These are phyloP conservation scores for Cladophialophora bantiana DNA, from an alignment of 2,329 filamentous ascomycete species.

Conservation along the genomic window DNA sequence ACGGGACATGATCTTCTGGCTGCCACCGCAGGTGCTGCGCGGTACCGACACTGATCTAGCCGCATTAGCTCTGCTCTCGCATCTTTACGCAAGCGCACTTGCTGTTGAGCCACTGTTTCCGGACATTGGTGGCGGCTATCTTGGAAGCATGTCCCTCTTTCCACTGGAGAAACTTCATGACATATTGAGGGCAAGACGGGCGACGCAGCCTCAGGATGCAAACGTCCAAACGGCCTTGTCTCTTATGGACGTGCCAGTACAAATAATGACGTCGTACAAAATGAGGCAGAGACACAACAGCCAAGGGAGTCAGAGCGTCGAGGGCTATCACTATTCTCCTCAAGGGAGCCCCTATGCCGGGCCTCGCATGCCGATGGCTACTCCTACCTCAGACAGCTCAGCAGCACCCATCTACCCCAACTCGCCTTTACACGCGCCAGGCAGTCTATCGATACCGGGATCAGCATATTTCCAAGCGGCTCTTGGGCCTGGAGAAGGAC, in stretches of 20 bases:
- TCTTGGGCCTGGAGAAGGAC: slow-evolving; percentile 40
- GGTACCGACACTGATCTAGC: slow-evolving; percentile 76
- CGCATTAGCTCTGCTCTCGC: slow-evolving; percentile 81
- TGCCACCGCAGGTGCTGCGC: slow-evolving; percentile 83
- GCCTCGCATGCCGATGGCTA: slow-evolving; percentile 29
- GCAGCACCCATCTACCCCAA: slow-evolving; percentile 46
- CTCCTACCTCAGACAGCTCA: slow-evolving; percentile 29
- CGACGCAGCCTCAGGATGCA: slow-evolving; percentile 63
- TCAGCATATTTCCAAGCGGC: slow-evolving; percentile 45
- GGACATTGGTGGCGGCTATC: slow-evolving; percentile 87
- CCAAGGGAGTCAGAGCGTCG: slow-evolving; percentile 27
- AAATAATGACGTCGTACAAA: slow-evolving; percentile 73
- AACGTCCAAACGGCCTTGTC: slow-evolving; percentile 68
- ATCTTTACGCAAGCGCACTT: slow-evolving; percentile 89
- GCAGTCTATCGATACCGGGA: slow-evolving; percentile 47
- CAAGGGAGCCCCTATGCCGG: slow-evolving; percentile 36
- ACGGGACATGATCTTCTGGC: slow-evolving; percentile 93
- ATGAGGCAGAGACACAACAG: slow-evolving; percentile 64
- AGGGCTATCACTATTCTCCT: slow-evolving; percentile 37
- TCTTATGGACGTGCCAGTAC: slow-evolving; percentile 75
- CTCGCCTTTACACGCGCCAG: slow-evolving; percentile 51
- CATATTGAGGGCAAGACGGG: slow-evolving; percentile 73
- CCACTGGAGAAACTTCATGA: slow-evolving; percentile 87
- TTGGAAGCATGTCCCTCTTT: slow-evolving; percentile 77
- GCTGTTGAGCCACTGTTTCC: slow-evolving; percentile 90